Evolutionary conservation across 2,329 filamentous ascomycete species (phyloP), one percentile per base, ranked within the genome.

Genomic region (Phaeosphaeriaceae sp.): DNA sequence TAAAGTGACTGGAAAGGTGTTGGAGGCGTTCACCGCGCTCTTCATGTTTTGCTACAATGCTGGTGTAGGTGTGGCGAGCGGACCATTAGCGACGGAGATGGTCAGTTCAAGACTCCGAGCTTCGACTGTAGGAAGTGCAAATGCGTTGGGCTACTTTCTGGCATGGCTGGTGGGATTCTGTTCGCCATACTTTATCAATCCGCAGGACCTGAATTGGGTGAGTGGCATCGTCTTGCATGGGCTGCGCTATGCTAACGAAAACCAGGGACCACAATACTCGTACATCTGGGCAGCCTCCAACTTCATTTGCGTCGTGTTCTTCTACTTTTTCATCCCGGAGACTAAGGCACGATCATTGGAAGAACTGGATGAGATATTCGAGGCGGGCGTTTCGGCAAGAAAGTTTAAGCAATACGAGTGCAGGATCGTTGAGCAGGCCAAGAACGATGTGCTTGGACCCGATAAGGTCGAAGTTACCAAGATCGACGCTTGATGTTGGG

Each of bases 311-410:
- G 67, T 86, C 0, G 59, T 87, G 0, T 77, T 92, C 42, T 89
- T 83, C 24, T 79, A 88, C 21, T 82, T 87, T 70, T 88, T 88
- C 76, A 84, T 89, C 64, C 87, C 86, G 0, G 85, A 85, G 64
- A 70, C 71, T 23, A 70, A 72, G 21, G 65, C 60, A 17, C 52
- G 68, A 13, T 66, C 63, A 6, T 46, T 73, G 1, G 71, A 74
- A 50, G 71, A 74, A 50, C 54, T 74, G 0, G 72, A 73, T 52
- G 69, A 74, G 52, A 65, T 73, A 17, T 74, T 75, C 32, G 66
- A 70, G 35, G 65, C 64, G 1, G 59, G 62, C 3, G 55, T 69
- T n/a, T 23, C 59, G 1, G 70, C 70, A 26, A 43, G 67, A 10
- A 66, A 65, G 22, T 72, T 73, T 55, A 64, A 55, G 28, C 35